Evolutionary conservation across 1,139 yeast genomes (phyloP).

Genomic region (Diutina sp.): DNA sequence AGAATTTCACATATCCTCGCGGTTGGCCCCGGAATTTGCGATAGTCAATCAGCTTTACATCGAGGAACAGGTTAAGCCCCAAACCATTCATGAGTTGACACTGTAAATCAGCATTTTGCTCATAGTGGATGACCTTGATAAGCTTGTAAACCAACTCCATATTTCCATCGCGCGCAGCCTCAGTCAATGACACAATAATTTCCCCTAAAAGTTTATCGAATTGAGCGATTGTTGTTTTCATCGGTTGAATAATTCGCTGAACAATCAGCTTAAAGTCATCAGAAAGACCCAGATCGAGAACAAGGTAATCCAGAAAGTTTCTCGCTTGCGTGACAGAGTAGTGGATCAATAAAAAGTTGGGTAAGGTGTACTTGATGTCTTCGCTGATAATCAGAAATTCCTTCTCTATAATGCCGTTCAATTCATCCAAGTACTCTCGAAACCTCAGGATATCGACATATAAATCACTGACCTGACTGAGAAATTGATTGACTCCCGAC

Average conservation of each 20-base stretch:
- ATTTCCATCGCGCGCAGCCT: slow-evolving; percentile 57
- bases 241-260: slow-evolving; percentile 41
- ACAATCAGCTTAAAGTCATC: slow-evolving; percentile 66
- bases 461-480: slow-evolving; percentile 56
- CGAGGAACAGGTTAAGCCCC: slow-evolving; percentile 11
- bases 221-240: slow-evolving; percentile 33
- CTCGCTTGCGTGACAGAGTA: slow-evolving; percentile 56
- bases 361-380: slow-evolving; percentile 43
- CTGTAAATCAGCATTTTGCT: slow-evolving; percentile 66
- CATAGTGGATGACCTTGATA: slow-evolving; percentile 68
- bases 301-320: slow-evolving; percentile 68
- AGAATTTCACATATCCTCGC: slow-evolving; percentile 55
- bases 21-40: slow-evolving; percentile 27
- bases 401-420: slow-evolving; percentile 39
- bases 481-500: slow-evolving; percentile 58
- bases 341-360: slow-evolving; percentile 55
- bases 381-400: slow-evolving; percentile 38
- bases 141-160: slow-evolving; percentile 54
- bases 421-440: slow-evolving; percentile 33
- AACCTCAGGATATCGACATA: slow-evolving; percentile 51
- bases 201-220: slow-evolving; percentile 59
- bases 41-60: slow-evolving; percentile 15
- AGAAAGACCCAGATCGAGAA: slow-evolving; percentile 40
- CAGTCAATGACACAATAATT: slow-evolving; percentile 52
- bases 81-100: slow-evolving; percentile 38